A percentile compares a stretch with the other conserved stretches of the same genome.
These are phyloP conservation scores for Aspergillus pseudoterreus DNA, from an alignment of 2,329 filamentous ascomycete species.

Conservation along the genomic window DNA sequence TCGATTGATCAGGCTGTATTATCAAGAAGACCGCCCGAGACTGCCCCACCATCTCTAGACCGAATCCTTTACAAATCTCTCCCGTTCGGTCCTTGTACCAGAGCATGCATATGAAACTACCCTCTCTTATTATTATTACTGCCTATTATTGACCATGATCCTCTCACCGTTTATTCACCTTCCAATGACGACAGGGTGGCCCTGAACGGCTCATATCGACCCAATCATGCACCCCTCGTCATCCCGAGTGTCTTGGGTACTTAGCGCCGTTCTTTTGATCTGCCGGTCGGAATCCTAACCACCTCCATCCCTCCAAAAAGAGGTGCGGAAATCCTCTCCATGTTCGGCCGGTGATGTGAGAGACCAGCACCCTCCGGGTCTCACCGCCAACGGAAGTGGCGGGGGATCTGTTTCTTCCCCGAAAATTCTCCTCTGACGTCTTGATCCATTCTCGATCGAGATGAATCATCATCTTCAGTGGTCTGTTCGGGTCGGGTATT, in stretches of 20 bases:
- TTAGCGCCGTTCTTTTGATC: constrained; percentile 3
- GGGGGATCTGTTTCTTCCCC: background rate
- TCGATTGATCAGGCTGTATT: constrained; percentile 31
- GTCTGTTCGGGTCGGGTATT: background rate
- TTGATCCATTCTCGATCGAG: background rate
- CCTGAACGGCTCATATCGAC: constrained; percentile 6
- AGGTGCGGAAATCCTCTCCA: too few relatives aligned
- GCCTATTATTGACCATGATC: background rate
- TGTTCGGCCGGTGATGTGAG: too few relatives aligned
- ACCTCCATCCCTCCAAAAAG: background rate
- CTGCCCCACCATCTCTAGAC: constrained; percentile 20
- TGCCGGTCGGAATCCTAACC: background rate
- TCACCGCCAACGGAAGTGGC: background rate
- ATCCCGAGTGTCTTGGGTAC: background rate
- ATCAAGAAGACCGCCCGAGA: constrained; percentile 36
- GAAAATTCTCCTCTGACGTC: background rate
- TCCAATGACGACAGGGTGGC: constrained; percentile 7
- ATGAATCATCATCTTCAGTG: background rate
- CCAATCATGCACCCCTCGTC: constrained; percentile 7
- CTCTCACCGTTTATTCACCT: background rate
- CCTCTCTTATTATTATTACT: background rate
- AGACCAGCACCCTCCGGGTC: background rate
- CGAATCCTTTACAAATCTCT: constrained; percentile 19
- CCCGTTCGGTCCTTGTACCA: background rate
- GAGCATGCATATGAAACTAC: background rate